These are phyloP conservation scores for Aureobasidium leucospermi DNA, from an alignment of 2,329 filamentous ascomycete species.

Conservation along the genomic window DNA sequence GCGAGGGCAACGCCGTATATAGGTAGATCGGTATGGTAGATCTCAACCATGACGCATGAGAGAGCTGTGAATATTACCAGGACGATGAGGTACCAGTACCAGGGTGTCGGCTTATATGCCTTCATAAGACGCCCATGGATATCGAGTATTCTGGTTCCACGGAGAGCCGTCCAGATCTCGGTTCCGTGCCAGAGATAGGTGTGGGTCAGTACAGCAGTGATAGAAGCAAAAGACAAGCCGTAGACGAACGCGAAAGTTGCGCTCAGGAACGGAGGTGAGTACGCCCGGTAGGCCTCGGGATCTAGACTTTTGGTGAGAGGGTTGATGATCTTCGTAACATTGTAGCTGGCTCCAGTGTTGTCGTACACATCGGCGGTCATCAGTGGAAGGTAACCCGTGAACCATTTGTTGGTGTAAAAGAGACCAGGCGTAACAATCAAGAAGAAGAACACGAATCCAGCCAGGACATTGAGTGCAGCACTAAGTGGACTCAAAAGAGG, in stretches of 20 bases:
- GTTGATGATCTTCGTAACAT: conserved; percentile 74
- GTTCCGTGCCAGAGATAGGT: conserved; percentile 29
- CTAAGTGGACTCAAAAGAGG: conserved; percentile 37
- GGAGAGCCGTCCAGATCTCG: conserved; percentile 26
- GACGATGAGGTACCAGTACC: conserved; percentile 51
- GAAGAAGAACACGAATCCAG: conserved; percentile 37
- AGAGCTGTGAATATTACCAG: conserved; percentile 22
- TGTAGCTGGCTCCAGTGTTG: conserved; percentile 71
- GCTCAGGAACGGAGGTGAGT: conserved; percentile 32
- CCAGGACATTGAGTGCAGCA: conserved; percentile 37
- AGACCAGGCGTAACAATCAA: conserved; percentile 37
- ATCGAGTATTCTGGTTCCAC: conserved; percentile 22
- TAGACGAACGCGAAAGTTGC: conserved; percentile 33
- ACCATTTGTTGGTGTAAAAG: conserved; percentile 41
- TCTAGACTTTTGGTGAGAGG: conserved; percentile 19
- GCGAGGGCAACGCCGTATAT: conserved; percentile 82
- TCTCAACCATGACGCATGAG: conserved; percentile 22
- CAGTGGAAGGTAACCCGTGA: conserved; percentile 79
- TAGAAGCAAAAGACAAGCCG: conserved; percentile 31
- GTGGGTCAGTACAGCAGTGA: conserved; percentile 31
- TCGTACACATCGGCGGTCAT: conserved; percentile 80
- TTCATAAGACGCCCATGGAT: conserved; percentile 73
- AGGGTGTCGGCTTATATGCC: conserved; percentile 72
- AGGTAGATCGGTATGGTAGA: conserved; percentile 38
- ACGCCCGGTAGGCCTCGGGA: conserved; percentile 32